phyloP scores from a whole-genome alignment of 306 rosid genomes.

The Erythrophleum fordii region DNA sequence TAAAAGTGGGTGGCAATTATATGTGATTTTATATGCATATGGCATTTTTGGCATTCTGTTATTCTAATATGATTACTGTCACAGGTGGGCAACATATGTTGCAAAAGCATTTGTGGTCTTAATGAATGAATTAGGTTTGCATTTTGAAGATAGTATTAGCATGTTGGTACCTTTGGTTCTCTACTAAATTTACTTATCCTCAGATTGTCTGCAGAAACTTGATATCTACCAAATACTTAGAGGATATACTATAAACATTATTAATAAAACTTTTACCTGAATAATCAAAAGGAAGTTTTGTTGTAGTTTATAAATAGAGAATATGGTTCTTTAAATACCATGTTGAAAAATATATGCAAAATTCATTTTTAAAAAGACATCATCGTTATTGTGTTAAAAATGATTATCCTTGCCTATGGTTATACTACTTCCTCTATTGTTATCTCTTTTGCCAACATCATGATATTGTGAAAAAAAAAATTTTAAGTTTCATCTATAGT shows the following conservation, averaged over 20 bases:
- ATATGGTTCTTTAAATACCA: not conserved
- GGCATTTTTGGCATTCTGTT: conserved; percentile 12
- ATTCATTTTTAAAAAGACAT: not conserved
- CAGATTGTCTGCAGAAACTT: conserved; percentile 36
- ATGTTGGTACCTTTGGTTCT: conserved; percentile 64
- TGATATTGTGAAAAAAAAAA: conserved; percentile 30
- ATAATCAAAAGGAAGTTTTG: not conserved
- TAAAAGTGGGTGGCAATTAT: conserved; percentile 48
- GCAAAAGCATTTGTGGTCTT: conserved; percentile 85
- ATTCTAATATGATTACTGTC: conserved; percentile 31
- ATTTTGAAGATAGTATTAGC: conserved; percentile 79
- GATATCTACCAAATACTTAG: not conserved
- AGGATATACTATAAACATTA: conserved; percentile 10
- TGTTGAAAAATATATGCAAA: not conserved
- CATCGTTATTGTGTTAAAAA: not conserved
- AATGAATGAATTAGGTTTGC: conserved; percentile 82
- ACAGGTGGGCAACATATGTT: conserved; percentile 94
- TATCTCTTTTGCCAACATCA: conserved; percentile 20
- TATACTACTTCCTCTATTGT: not conserved
- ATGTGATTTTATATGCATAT: conserved; percentile 1
- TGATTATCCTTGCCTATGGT: not conserved
- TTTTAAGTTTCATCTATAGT: conserved; percentile 84
- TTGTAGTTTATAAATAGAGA: not conserved
- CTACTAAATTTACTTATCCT: conserved; percentile 19
- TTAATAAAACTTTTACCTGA: not conserved